Evolutionary conservation across 2,329 filamentous ascomycete species (phyloP).

Genomic region (Geosmithia flava): DNA sequence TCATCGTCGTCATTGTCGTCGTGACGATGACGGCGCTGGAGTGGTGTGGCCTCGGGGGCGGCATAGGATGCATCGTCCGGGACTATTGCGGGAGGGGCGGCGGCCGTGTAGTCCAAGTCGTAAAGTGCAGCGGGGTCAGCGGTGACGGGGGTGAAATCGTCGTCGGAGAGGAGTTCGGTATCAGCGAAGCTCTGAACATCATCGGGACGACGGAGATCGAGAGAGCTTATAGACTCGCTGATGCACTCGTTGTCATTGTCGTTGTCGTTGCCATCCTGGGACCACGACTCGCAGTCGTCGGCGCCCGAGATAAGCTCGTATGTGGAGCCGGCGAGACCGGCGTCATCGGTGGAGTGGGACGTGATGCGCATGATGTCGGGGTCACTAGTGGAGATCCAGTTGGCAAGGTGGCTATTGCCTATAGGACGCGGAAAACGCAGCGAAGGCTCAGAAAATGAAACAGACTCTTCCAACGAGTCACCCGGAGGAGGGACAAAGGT

Average conservation of each 20-base stretch:
- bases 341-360: constrained; percentile 22
- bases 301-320: constrained; percentile 42
- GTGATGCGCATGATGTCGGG: constrained; percentile 42
- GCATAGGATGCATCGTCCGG: background rate
- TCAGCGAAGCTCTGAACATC: constrained; percentile 39
- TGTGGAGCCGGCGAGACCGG: constrained; percentile 41
- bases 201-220: constrained; percentile 34
- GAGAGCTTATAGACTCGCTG: constrained; percentile 35
- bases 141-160: constrained; percentile 7
- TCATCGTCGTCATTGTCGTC: background rate
- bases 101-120: background rate
- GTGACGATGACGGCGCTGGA: background rate
- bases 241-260: constrained; percentile 32
- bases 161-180: constrained; percentile 28
- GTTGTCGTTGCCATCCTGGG: constrained; percentile 23
- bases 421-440: constrained; percentile 44
- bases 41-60: background rate
- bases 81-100: background rate
- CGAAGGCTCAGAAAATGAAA: constrained; percentile 28
- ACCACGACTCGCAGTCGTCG: constrained; percentile 2
- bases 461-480: background rate
- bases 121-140: background rate
- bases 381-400: constrained; percentile 46
- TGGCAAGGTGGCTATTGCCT: constrained; percentile 41
- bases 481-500: background rate